Evolutionary conservation across 495 filamentous ascomycete genomes (phyloP), one percentile per base, ranked within the genome.

Genomic region (Aspergillus heteromorphus): DNA sequence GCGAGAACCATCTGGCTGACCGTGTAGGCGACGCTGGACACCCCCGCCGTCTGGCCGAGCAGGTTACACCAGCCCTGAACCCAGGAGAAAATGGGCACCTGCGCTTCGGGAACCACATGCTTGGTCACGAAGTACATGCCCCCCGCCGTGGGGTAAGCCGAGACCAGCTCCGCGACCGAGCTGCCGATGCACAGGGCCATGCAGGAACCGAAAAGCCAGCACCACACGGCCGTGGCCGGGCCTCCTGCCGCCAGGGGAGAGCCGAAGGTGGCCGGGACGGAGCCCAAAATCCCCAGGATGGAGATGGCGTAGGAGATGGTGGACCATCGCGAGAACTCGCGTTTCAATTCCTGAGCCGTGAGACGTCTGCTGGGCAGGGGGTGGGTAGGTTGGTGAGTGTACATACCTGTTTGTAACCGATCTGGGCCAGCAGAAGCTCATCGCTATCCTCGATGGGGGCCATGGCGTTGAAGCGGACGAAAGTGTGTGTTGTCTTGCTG

Each of bases 281-380:
- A 87, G 14, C 85, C 85, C 0, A 88, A 67, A 1, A 88, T 84
- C 8, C 85, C 85, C 1, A 88, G 65, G 53, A 88, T 85, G 21
- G 84, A 87, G 65, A 88, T 86, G 40, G 85, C 85, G 70, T 88
- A 88, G 8, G 85, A 88, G 7, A 87, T 73, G 1, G 85, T 88
- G 4, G 85, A 88, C 83, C 83, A 88, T 76, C 82, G 86, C 5
- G 80, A 86, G 61, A 88, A 88, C 49, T 88, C 82, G 38, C 85
- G 76, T 51, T 72, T 70, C 6, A 88, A 55, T 65, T 87, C 85
- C 85, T 78, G 53, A 10, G 30, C 14, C 29, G 31, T 53, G 18
- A 38, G 41, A 31, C 14, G n/a, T n/a, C n/a, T n/a, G n/a, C n/a
- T n/a, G n/a, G n/a, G n/a, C n/a, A n/a, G n/a, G n/a, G n/a, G n/a